These are phyloP conservation scores for Ilyonectria destructans DNA, from an alignment of 2,329 filamentous ascomycete species.

Conservation along the genomic window DNA sequence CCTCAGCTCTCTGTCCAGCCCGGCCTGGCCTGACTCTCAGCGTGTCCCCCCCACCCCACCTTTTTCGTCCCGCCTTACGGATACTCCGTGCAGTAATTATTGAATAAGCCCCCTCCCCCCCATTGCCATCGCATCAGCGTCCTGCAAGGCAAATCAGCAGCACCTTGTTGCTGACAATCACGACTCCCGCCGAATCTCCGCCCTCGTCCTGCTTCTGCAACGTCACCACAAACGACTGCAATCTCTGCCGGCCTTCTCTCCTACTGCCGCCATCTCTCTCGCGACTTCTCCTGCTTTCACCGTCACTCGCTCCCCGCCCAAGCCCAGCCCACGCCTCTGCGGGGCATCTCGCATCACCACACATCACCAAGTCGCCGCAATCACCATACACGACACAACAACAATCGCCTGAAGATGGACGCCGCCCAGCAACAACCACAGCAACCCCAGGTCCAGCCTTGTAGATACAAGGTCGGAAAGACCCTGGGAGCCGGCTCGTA, in stretches of 20 bases:
- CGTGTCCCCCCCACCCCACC: constrained; percentile 1
- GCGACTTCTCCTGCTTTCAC: neutral
- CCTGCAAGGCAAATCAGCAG: constrained; percentile 8
- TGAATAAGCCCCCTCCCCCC: neutral
- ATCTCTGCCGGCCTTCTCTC: neutral
- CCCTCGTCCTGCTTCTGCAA: neutral
- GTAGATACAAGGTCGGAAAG: constrained; percentile 98
- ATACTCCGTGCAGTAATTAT: neutral
- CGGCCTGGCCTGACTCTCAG: neutral
- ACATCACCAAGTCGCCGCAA: neutral
- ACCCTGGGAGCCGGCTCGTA: constrained; percentile 97
- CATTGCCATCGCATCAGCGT: neutral
- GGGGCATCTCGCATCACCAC: constrained; percentile 32
- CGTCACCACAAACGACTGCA: neutral
- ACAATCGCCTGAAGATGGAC: constrained; percentile 39
- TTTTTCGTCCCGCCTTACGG: neutral
- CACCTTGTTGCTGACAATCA: constrained; percentile 8
- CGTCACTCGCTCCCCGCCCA: constrained; percentile 8
- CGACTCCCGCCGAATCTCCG: constrained; percentile 3
- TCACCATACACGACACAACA: constrained; percentile 25
- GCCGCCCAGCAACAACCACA: constrained; percentile 48
- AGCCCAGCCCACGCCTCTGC: constrained; percentile 25
- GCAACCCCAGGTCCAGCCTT: constrained; percentile 85
- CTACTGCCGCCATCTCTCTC: constrained; percentile 1
- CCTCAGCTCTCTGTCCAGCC: neutral